Base-by-base conservation (phyloP, 225 moss, liverwort and hornwort genomes). In the Anthoceros angustus region DNA sequence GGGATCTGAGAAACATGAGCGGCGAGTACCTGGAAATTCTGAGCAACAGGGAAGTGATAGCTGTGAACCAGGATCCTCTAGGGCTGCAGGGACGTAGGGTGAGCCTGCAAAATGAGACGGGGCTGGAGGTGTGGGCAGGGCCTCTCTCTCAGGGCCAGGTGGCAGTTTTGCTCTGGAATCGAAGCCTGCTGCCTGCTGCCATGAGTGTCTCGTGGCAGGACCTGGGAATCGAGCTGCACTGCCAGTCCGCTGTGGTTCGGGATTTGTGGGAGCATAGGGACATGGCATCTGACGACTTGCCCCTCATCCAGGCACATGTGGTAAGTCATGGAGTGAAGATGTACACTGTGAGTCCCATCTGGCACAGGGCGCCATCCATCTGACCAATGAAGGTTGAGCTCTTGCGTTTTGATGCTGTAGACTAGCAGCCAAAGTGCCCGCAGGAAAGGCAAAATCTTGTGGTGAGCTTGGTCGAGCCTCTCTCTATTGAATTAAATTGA, bases 61-160 rank as follows among this genome's bases (percentile, higher is more conserved):
- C 82, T 61, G 84, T 98, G 42, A 98, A 98, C 77, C 95, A 98
- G 80, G 91, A 98, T 73, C n/a, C 79, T 2, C 70, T 98, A 66
- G 95, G 95, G 10, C 49, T 87, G 50, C 95, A 98, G 69, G 95
- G 92, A 62, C 82, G 62, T 71, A 82, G 75, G 77, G 70, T 83
- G 43, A 73, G 39, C 21, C 23, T 40, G 20, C 65, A 68, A 70
- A 73, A 61, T 24, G 80, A 77, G 39, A 15, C 63, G 67, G 63
- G 61, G 25, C 67, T 70, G 62, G 80, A 95, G 90, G 80, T 98
- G 61, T 98, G 95, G 95, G 70, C 87, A 25, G 95, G 88, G 43
- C 82, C 86, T 14, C 80, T 98, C 39, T 86, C 86, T 64, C 75
- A 43, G 63, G 85, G 72, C 7, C 85, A 84, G 16, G 76, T 42